Evolutionary conservation across 139 green algal species (phyloP).

Genomic region (Chloropicon primus): DNA sequence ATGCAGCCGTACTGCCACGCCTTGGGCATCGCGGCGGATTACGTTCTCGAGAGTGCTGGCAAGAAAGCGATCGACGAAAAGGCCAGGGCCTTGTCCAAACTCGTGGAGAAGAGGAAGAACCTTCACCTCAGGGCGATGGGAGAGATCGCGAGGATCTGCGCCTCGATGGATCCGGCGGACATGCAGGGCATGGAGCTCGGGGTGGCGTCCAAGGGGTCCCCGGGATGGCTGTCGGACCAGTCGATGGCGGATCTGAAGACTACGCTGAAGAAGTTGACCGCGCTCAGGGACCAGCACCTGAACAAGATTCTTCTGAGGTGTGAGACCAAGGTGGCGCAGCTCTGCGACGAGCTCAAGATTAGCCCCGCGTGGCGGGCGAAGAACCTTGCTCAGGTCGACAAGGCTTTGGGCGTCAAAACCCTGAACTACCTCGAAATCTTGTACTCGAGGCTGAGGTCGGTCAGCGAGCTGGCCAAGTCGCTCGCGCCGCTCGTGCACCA

Average conservation of each 20-base stretch:
- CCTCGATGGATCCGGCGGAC: background rate
- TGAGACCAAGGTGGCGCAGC: background rate
- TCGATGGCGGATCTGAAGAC: background rate
- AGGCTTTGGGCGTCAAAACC: background rate
- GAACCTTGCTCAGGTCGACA: background rate
- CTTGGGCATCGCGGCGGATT: background rate
- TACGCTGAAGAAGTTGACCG: background rate
- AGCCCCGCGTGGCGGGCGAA: background rate
- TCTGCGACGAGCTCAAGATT: background rate
- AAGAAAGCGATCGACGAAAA: background rate
- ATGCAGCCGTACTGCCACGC: background rate
- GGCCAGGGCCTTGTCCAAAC: background rate
- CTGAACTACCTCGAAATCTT: background rate
- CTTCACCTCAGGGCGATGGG: background rate
- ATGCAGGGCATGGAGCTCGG: background rate
- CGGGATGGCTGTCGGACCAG: background rate
- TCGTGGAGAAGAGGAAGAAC: background rate
- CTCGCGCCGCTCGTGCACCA: background rate
- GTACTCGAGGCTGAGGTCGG: background rate
- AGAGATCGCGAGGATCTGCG: background rate
- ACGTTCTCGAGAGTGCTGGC: background rate
- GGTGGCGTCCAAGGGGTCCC: background rate
- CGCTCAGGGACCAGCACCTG: background rate
- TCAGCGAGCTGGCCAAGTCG: background rate
- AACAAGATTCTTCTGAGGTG: background rate